Percentiles rank a stretch among this genome's conserved stretches.
Conservation (phyloP, 2,329 filamentous ascomycete species). For the Trichoderma cornu-damae region DNA sequence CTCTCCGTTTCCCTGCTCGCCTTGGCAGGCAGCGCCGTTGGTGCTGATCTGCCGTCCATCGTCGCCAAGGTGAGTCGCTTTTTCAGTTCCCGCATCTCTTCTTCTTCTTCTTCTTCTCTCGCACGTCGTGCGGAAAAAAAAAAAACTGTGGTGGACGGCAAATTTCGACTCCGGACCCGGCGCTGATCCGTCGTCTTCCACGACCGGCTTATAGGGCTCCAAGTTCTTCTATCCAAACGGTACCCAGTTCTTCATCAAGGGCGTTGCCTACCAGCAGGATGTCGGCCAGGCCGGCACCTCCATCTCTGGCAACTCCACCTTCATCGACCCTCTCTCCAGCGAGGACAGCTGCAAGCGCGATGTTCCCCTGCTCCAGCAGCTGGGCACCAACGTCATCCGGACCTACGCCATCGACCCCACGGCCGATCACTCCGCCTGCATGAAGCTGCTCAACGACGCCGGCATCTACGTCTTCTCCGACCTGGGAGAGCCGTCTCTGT, state of each 20-base stretch:
- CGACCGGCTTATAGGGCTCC: conserved; percentile 53
- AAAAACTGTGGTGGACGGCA: no score
- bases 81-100: no score
- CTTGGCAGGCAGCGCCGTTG: conserved; percentile 39
- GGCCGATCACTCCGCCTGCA: conserved; percentile 74
- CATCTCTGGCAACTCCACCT: conserved; percentile 46
- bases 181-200: conserved; percentile 4
- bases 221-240: conserved; percentile 86
- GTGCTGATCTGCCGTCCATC: conserved; percentile 51
- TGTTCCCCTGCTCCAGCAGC: conserved; percentile 69
- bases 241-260: conserved; percentile 72
- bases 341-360: conserved; percentile 70
- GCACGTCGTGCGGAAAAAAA: background rate
- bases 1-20: conserved; percentile 35
- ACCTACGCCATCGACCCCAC: conserved; percentile 88
- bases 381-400: conserved; percentile 88
- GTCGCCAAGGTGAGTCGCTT: conserved; percentile 58
- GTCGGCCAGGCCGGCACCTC: conserved; percentile 51
- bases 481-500: conserved; percentile 71
- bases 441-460: conserved; percentile 72
- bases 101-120: background rate
- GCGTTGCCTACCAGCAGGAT: conserved; percentile 92
- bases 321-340: conserved; percentile 79
- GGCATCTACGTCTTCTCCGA: conserved; percentile 96
- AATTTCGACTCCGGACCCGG: conserved; percentile 1